Evolutionary conservation across 805 yeast species (phyloP), one percentile per base, ranked within the genome.

Genomic region (Tetrapisispora fleetii): DNA sequence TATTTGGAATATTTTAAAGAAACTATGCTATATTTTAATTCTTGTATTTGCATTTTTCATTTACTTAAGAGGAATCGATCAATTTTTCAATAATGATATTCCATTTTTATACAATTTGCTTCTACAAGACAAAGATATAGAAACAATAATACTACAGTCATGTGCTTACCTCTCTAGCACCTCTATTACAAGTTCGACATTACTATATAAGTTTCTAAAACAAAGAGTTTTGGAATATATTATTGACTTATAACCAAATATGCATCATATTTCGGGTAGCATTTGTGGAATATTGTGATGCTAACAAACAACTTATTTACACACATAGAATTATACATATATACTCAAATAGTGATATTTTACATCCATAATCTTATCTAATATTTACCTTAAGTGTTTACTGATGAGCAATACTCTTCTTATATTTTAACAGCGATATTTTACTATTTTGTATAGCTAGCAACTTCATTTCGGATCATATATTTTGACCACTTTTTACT

Each of bases 61-160:
- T 17, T 68, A 67, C 41, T n/a, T 60, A 18, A 57, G 74, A 44
- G 74, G 74, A 0, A 48, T 57, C 11, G 57, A 56, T 13, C 58
- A 53, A 19, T 54, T 59, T 40, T 30, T 58, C 19, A 45, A 37
- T 38, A 18, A 49, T 11, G 65, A 60, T 45, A 14, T 61, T n/a
- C 63, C 64, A 16, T 37, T 46, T n/a, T 32, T 48, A 14, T 43
- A 43, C 22, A 35, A 43, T 3, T 24, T 43, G n/a, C 7, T 48
- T 18, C 13, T 43, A 13, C 40, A 48, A 35, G 50, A 48, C 21
- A 43, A 43, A 40, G 45, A 48, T 39, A 2, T 48, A n/a, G 38
- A 48, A 9, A 40, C 44, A 3, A 27, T 43, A 2, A 21, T 42
- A 4, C 9, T 48, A 11, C 44, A 48, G 21, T 43, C 47, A 30